Evolutionary conservation across 2,329 filamentous ascomycete species (phyloP).

Genomic region (Monosporascus sp.): DNA sequence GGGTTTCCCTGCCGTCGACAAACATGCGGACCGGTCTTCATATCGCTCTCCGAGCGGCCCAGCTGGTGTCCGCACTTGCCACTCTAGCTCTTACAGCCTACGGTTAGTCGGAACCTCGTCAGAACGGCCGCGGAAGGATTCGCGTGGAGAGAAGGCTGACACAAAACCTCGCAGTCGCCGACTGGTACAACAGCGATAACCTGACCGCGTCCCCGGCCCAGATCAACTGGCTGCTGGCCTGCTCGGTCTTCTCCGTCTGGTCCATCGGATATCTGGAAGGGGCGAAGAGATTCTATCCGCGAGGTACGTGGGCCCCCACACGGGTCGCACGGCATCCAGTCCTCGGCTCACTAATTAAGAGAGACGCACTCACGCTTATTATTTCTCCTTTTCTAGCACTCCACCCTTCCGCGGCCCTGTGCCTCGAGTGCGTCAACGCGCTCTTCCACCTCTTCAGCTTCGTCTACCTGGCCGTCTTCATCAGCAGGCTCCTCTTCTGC

Average conservation of each 20-base stretch:
- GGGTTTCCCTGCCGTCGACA: neutral
- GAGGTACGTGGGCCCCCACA: slow-evolving; percentile 25
- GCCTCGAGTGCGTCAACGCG: slow-evolving; percentile 46
- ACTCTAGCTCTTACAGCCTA: slow-evolving; percentile 45
- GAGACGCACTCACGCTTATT: neutral
- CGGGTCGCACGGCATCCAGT: neutral
- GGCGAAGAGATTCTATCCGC: slow-evolving; percentile 39
- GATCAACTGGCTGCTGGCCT: slow-evolving; percentile 54
- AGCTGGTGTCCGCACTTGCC: slow-evolving; percentile 40
- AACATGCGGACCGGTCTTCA: slow-evolving; percentile 32
- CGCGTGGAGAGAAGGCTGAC: neutral
- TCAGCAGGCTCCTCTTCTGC: slow-evolving; percentile 52
- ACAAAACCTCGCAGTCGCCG: slow-evolving; percentile 41
- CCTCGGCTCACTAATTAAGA: neutral
- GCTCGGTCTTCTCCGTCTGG: slow-evolving; percentile 47
- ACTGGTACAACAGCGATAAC: slow-evolving; percentile 56
- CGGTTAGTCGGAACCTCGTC: slow-evolving; percentile 32
- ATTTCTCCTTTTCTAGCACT: slow-evolving; percentile 27
- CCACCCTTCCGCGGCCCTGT: slow-evolving; percentile 44
- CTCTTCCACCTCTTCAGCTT: slow-evolving; percentile 57
- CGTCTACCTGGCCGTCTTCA: slow-evolving; percentile 52
- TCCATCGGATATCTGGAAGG: slow-evolving; percentile 51
- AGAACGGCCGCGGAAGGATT: neutral
- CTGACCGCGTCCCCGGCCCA: slow-evolving; percentile 48
- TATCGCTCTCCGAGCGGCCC: slow-evolving; percentile 41